Conservation (phyloP, 176 grass and related monocot genomes). For the Pharus latifolius region DNA sequence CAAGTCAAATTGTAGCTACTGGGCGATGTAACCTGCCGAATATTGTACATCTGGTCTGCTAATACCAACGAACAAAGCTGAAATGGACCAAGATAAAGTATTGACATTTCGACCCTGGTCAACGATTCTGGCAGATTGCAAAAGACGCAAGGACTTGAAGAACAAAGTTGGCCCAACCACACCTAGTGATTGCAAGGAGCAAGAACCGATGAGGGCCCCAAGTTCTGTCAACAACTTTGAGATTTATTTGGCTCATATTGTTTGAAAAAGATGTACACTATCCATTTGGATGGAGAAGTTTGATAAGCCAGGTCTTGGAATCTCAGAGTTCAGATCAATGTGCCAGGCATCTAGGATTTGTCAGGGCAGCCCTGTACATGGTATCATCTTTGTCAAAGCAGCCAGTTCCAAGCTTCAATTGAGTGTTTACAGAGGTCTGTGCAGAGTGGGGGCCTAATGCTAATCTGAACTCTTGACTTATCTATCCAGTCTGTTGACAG, state of each 20-base stretch:
- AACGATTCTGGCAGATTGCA: background rate
- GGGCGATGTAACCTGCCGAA: background rate
- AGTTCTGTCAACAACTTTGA: too few relatives aligned
- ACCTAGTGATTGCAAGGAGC: slow-evolving; percentile 4
- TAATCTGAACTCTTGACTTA: too few relatives aligned
- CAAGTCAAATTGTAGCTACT: background rate
- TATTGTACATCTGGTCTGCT: background rate
- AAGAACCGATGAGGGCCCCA: background rate
- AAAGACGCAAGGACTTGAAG: background rate
- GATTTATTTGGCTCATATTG: too few relatives aligned
- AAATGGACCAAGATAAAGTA: background rate
- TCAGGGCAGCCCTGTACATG: background rate
- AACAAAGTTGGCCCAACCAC: background rate
- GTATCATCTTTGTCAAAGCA: background rate
- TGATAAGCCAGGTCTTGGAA: background rate
- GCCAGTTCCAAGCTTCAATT: background rate
- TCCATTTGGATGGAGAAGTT: background rate
- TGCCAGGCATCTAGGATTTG: background rate
- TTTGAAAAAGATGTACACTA: too few relatives aligned
- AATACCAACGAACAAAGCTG: slow-evolving; percentile 24
- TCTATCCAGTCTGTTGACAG: too few relatives aligned
- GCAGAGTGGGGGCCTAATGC: too few relatives aligned
- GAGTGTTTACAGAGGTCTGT: too few relatives aligned
- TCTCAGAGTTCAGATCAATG: background rate
- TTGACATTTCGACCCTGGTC: slow-evolving; percentile 8